Evolutionary conservation across 352 stramenopile genomes (phyloP).

Genomic region (Pythium guiyangense): DNA sequence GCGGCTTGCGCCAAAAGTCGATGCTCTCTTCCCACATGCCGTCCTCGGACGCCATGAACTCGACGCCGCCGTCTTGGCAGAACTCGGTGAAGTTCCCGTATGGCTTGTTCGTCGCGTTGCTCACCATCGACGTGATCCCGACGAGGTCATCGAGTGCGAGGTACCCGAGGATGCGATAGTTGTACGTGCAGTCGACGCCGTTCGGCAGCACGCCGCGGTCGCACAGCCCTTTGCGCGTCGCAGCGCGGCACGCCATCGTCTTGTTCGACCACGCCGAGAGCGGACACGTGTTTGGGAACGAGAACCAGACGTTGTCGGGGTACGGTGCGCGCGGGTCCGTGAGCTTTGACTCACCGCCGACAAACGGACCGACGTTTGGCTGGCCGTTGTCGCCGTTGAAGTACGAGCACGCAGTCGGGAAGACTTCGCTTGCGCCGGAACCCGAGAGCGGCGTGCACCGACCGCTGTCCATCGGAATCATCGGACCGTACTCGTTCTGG

Average conservation of each 20-base stretch:
- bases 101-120: conserved; percentile 36
- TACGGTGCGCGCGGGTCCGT: conserved; percentile 38
- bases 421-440: conserved; percentile 20
- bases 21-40: conserved; percentile 53
- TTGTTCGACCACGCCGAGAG: conserved; percentile 47
- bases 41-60: conserved; percentile 40
- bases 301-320: conserved; percentile 57
- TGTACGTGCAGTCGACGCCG: conserved; percentile 51
- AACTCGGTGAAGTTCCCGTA: conserved; percentile 67
- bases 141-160: conserved; percentile 69
- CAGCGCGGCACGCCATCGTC: conserved; percentile 36
- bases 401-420: conserved; percentile 51
- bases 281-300: conserved; percentile 64
- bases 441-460: conserved; percentile 40
- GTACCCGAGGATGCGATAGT: conserved; percentile 61
- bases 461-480: conserved; percentile 62
- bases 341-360: conserved; percentile 36
- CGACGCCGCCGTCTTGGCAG: conserved; percentile 50
- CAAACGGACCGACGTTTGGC: conserved; percentile 61
- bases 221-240: conserved; percentile 45
- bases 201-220: conserved; percentile 51
- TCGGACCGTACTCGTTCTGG: conserved; percentile 59
- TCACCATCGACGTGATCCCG: conserved; percentile 62
- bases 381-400: conserved; percentile 62
- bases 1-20: conserved; percentile 62